Evolutionary conservation across 202 grass and related monocot genomes (phyloP).

Genomic region (Bolboschoenoplectus hybrid): DNA sequence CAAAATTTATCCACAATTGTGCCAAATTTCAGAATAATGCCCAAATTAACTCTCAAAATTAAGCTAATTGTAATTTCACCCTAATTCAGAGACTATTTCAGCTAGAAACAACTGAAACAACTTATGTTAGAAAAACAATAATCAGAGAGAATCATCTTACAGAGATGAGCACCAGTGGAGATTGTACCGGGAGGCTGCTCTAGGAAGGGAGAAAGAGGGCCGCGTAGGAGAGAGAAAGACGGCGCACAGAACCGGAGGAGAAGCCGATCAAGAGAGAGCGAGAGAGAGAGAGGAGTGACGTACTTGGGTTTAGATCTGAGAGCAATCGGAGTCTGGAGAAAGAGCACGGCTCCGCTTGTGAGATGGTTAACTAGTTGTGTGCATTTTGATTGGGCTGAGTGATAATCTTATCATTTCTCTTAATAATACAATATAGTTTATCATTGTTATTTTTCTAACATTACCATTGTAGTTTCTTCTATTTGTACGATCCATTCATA

Average conservation of each 20-base stretch:
- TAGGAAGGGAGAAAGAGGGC: neutral
- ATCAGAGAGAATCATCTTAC: neutral
- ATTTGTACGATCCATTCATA: too few species aligned
- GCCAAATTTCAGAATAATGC: neutral
- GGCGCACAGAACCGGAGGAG: neutral
- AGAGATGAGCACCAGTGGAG: neutral
- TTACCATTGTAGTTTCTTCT: too few species aligned
- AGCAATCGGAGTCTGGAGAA: neutral
- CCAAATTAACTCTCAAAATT: neutral
- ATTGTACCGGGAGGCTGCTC: neutral
- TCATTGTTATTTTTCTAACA: too few species aligned
- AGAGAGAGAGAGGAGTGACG: neutral
- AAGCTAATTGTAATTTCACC: neutral
- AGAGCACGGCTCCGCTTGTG: too few species aligned
- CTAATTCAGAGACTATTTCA: neutral
- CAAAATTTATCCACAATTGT: neutral
- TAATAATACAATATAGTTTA: too few species aligned
- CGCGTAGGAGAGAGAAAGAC: neutral
- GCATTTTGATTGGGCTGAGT: too few species aligned
- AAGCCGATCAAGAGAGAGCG: neutral
- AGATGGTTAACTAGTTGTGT: too few species aligned
- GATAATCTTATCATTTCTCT: too few species aligned
- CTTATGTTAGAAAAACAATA: neutral
- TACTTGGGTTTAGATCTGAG: neutral
- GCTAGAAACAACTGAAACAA: neutral